phyloP scores from a whole-genome alignment of 768 basidiomycete genomes.

The Lentinula guzmanii region DNA sequence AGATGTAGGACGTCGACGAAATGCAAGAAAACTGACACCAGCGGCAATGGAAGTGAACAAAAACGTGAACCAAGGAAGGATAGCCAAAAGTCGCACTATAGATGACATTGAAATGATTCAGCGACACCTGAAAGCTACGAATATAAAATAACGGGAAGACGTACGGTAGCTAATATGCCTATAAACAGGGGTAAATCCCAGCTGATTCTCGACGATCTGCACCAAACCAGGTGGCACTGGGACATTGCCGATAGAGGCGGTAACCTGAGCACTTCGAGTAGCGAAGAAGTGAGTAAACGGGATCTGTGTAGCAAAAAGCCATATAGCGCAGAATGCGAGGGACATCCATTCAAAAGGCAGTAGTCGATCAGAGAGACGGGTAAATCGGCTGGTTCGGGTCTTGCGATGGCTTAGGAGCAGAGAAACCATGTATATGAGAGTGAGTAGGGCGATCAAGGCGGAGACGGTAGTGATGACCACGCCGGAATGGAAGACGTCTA shows the following conservation, averaged over 20 bases:
- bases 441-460: conserved; percentile 25
- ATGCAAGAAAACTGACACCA: conserved; percentile 21
- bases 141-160: conserved; percentile 10
- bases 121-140: neutral
- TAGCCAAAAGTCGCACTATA: conserved; percentile 26
- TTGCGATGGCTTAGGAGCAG: conserved; percentile 8
- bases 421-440: conserved; percentile 18
- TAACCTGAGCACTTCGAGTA: conserved; percentile 30
- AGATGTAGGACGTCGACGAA: conserved; percentile 1
- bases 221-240: conserved; percentile 25
- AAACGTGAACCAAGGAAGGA: conserved; percentile 34
- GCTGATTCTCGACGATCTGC: conserved; percentile 19
- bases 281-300: conserved; percentile 38
- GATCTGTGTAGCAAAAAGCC: conserved; percentile 38
- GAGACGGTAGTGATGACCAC: conserved; percentile 28
- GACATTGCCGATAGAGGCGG: conserved; percentile 26
- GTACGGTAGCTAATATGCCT: conserved; percentile 29
- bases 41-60: conserved; percentile 26
- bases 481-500: conserved; percentile 35
- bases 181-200: conserved; percentile 32
- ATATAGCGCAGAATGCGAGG: conserved; percentile 33
- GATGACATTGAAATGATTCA: neutral
- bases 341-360: conserved; percentile 25
- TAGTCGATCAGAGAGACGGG: conserved; percentile 11
- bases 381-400: neutral